These are phyloP conservation scores for Aurifilum marmelostoma DNA, from an alignment of 2,329 filamentous ascomycete genomes.

Conservation along the genomic window DNA sequence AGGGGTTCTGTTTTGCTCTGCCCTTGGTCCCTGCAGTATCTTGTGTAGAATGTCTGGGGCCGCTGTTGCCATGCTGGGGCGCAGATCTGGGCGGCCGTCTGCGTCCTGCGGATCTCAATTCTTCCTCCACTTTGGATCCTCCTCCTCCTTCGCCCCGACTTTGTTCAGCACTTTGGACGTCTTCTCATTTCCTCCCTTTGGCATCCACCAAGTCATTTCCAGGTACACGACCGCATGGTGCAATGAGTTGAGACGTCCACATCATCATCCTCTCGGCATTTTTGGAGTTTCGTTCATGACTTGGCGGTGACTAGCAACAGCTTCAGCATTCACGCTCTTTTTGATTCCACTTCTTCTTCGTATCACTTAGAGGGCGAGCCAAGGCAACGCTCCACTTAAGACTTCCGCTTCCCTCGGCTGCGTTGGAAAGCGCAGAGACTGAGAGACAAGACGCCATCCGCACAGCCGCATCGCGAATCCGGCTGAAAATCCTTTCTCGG, in stretches of 20 bases:
- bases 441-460: slow-evolving; percentile 6
- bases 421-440: slow-evolving; percentile 8
- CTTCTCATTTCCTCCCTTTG: not conserved
- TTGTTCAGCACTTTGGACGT: not conserved
- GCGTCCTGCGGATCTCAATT: slow-evolving; percentile 19
- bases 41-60: slow-evolving; percentile 11
- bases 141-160: slow-evolving; percentile 8
- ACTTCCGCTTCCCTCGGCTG: slow-evolving; percentile 10
- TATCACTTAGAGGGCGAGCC: not conserved
- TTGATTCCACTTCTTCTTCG: slow-evolving; percentile 15
- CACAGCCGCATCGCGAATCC: slow-evolving; percentile 21
- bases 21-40: slow-evolving; percentile 4
- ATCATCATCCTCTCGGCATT: slow-evolving; percentile 1
- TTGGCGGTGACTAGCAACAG: slow-evolving; percentile 7
- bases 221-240: not conserved
- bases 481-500: not conserved
- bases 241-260: slow-evolving; percentile 8
- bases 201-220: slow-evolving; percentile 1
- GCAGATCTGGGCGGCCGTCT: not conserved
- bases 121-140: slow-evolving; percentile 17
- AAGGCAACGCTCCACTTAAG: not conserved
- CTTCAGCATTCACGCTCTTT: slow-evolving; percentile 15
- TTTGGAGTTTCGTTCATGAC: slow-evolving; percentile 16
- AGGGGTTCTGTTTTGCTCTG: not conserved
- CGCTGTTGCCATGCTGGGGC: slow-evolving; percentile 9